Evolutionary conservation across 75 land plant species (phyloP), one percentile per base, ranked within the genome.

Genomic region (Larix kaempferi): DNA sequence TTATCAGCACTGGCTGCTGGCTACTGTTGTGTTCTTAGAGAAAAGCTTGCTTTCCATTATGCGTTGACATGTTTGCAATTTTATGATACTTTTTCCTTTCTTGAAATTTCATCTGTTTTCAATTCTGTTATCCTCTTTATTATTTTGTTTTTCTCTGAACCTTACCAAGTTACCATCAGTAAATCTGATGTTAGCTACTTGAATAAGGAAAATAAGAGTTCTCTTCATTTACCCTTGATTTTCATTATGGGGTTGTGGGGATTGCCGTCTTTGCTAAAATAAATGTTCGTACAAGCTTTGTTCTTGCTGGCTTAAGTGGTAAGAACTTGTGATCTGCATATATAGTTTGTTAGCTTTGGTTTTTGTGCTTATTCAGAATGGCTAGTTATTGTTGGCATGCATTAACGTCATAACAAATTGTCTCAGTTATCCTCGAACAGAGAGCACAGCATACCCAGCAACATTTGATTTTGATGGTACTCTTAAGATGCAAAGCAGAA

Each of bases 371-470:
- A 69, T 5, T 19, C 52, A 69, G 21, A 21, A 41, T n/a, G 37
- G 6, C 1, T 10, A 37, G 72, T 6, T 33, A 49, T 17, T 65
- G 69, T 17, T 33, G 35, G 35, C 19, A 35, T 17, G 52, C 11
- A 19, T 41, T 69, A n/a, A 69, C 73, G n/a, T 69, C 10, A 10
- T 11, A 10, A 49, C 54, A 49, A 49, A 49, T 49, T 49, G 54
- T 11, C 54, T 49, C 89, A 96, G 99, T 67, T 96, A 96, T 85
- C 99, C 99, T 44, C 99, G 99, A 2, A 96, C 99, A 35, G 99
- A 96, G 74, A 94, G 98, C 73, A 92, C 99, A 56, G 95, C 99
- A 1, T 96, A 96, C 73, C 98, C 99, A 80, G 71, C 90, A 74
- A 92, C 95, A 73, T 96, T 92, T 86, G 99, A 96, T 78, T 88